These are phyloP conservation scores for Ettlia oleoabundans DNA, from an alignment of 139 green algal genomes.

Conservation along the genomic window DNA sequence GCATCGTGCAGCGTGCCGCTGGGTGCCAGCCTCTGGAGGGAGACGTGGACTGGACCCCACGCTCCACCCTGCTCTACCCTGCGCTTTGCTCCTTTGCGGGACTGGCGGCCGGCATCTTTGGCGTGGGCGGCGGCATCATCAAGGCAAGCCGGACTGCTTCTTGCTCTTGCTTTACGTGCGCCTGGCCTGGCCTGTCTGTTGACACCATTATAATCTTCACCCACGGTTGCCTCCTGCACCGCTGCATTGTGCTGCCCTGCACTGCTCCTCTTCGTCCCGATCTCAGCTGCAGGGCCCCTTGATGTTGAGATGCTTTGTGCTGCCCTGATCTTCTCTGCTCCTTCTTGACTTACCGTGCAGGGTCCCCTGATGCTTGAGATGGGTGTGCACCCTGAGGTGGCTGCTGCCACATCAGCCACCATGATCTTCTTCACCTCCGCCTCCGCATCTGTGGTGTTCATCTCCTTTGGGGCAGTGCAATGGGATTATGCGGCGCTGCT, in stretches of 20 bases:
- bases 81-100: slow-evolving; percentile 63
- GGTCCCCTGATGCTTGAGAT: slow-evolving; percentile 72
- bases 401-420: slow-evolving; percentile 64
- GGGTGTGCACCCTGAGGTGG: slow-evolving; percentile 64
- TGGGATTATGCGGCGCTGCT: slow-evolving; percentile 49
- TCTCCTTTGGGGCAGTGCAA: slow-evolving; percentile 54
- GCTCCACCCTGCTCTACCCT: slow-evolving; percentile 64
- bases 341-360: too few species aligned
- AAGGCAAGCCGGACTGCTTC: too few species aligned
- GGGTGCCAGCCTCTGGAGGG: slow-evolving; percentile 31
- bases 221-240: too few species aligned
- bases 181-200: neutral
- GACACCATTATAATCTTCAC: too few species aligned
- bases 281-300: too few species aligned
- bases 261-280: too few species aligned
- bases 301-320: neutral
- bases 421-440: slow-evolving; percentile 56
- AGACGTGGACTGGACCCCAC: slow-evolving; percentile 53
- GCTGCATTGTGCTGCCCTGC: too few species aligned
- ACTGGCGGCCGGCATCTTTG: slow-evolving; percentile 70
- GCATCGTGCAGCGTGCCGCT: neutral
- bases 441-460: slow-evolving; percentile 59
- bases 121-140: slow-evolving; percentile 76
- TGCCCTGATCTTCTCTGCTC: neutral
- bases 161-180: too few species aligned